These are phyloP conservation scores for Nothophaeocryptopus gaeumannii DNA, from an alignment of 2,329 filamentous ascomycete species.

Conservation along the genomic window DNA sequence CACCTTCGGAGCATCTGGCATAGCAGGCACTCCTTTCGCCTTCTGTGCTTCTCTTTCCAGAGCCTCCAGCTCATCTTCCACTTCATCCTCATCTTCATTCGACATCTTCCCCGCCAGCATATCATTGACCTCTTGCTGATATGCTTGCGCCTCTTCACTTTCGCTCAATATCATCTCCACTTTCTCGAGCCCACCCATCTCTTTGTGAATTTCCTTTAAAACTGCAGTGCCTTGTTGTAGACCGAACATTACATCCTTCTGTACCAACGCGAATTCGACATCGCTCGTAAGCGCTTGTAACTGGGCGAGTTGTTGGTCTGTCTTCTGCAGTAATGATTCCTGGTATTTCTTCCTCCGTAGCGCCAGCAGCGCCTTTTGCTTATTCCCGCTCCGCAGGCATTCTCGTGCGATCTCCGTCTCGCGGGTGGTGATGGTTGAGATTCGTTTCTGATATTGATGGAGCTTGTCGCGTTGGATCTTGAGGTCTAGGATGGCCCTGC, in stretches of 20 bases:
- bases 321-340: conserved; percentile 81
- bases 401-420: conserved; percentile 83
- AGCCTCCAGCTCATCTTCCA: conserved; percentile 88
- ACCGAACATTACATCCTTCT: conserved; percentile 93
- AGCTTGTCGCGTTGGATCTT: conserved; percentile 97
- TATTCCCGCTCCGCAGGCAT: conserved; percentile 78
- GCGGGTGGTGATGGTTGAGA: conserved; percentile 77
- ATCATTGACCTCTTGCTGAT: conserved; percentile 91
- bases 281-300: conserved; percentile 82
- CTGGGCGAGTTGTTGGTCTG: conserved; percentile 89
- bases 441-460: conserved; percentile 90
- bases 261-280: conserved; percentile 93
- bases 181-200: conserved; percentile 92
- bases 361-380: conserved; percentile 77
- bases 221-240: conserved; percentile 88
- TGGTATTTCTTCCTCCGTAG: conserved; percentile 96
- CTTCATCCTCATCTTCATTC: conserved; percentile 94
- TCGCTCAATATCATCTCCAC: conserved; percentile 96
- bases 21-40: conserved; percentile 28
- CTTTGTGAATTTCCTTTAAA: conserved; percentile 82
- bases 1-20: conserved; percentile 42
- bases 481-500: conserved; percentile 94
- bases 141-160: conserved; percentile 82
- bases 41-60: conserved; percentile 63
- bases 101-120: conserved; percentile 86